phyloP scores from a whole-genome alignment of 257 asterid species.

The Petunia secreta region DNA sequence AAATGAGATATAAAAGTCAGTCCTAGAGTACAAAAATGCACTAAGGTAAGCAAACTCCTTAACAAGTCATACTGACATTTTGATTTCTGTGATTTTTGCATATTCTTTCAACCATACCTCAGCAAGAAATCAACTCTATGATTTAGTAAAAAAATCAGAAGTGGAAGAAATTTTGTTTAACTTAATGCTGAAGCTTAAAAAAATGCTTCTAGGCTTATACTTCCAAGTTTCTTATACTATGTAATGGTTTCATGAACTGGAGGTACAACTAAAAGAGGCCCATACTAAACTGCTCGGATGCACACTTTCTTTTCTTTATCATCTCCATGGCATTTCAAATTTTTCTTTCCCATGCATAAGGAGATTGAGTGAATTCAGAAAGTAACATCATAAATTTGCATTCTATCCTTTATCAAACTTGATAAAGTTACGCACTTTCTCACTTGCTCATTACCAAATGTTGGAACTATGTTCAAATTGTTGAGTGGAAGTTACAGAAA shows the following conservation, averaged over 20 bases:
- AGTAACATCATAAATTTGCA: conserved; percentile 8
- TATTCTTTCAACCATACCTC: neutral
- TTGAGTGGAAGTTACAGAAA: neutral
- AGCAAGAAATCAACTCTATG: neutral
- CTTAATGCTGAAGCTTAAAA: neutral
- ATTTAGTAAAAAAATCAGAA: neutral
- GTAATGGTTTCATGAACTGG: too few relatives aligned
- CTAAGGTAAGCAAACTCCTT: conserved; percentile 58
- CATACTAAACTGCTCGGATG: too few relatives aligned
- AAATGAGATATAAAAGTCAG: too few relatives aligned
- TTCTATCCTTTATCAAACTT: neutral
- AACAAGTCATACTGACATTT: conserved; percentile 35
- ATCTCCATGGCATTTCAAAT: neutral
- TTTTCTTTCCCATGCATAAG: neutral
- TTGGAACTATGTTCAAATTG: neutral
- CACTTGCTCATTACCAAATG: neutral
- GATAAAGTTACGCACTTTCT: neutral
- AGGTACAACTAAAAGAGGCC: too few relatives aligned
- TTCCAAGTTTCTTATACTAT: too few relatives aligned
- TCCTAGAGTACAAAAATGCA: conserved; percentile 41
- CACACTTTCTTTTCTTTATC: neutral
- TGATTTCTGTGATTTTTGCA: neutral
- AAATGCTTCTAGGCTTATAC: neutral
- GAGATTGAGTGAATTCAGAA: conserved; percentile 4
- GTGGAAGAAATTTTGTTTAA: conserved; percentile 21